Evolutionary conservation across 192 early-diverging fungal species (phyloP), one percentile per base, ranked within the genome.

Genomic region (Tieghemiomyces parasiticus): DNA sequence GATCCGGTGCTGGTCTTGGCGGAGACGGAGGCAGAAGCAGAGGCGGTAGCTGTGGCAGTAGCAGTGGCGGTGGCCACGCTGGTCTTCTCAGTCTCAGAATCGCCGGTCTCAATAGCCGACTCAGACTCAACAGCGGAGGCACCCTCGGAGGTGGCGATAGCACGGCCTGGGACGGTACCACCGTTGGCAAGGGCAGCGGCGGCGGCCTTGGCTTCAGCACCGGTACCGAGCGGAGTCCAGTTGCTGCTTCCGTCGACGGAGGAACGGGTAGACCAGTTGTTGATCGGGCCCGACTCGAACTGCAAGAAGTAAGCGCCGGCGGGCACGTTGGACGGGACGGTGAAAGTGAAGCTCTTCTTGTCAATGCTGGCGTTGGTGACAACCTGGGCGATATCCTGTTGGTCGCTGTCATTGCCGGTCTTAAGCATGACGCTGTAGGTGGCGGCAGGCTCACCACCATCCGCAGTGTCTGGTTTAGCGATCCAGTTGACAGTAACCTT

Each of bases 251-350:
- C 52, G 30, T 54, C 52, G 19, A 54, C 52, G 8, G 26, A 30
- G n/a, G 52, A 12, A 31, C 52, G 52, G 30, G 52, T 54, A 4
- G 52, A 54, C 52, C 52, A 54, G 52, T 54, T 54, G 52, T 54
- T 54, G 25, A 54, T 9, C 8, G 6, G 25, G 52, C 52, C 25
- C 13, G 52, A 54, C 47, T 13, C 47, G 52, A 24, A 54, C 52
- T 54, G 52, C 6, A 54, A 3, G 29, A 54, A 54, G 52, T 54
- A 54, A 6, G 6, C 29, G 30, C 52, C 52, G 8, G 24, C 13
- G 32, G 52, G 52, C 8, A 54, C 8, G 29, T 54, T 54, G 14
- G 10, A 12, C 25, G 52, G 52, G 19, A 31, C 8, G 4, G 22
- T 54, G 52, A 54, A 54, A 12, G 12, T 54, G 26, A 54, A 13